phyloP scores from a whole-genome alignment of 1,139 yeast genomes.

The Saccharomycopsis crataegensis region DNA sequence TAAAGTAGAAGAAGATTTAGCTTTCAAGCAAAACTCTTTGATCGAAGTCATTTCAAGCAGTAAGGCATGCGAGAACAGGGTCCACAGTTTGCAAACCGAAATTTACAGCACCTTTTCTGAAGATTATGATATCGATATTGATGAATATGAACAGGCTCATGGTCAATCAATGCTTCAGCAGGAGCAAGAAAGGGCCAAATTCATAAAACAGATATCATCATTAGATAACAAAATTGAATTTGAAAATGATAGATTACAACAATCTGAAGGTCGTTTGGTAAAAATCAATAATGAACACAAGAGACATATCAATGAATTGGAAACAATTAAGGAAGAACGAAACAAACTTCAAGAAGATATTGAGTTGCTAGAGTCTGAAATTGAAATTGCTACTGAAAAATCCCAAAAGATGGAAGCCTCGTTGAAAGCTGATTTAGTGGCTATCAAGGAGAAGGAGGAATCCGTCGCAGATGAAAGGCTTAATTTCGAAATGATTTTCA shows the following conservation, averaged over 20 bases:
- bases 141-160: constrained; percentile 61
- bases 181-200: constrained; percentile 58
- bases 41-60: constrained; percentile 31
- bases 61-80: constrained; percentile 22
- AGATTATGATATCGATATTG: constrained; percentile 45
- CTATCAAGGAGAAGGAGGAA: constrained; percentile 26
- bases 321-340: constrained; percentile 29
- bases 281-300: constrained; percentile 32
- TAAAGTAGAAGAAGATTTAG: constrained; percentile 23
- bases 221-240: constrained; percentile 56
- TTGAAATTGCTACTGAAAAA: constrained; percentile 30
- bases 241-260: constrained; percentile 50
- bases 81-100: constrained; percentile 20
- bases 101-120: constrained; percentile 47
- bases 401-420: constrained; percentile 23
- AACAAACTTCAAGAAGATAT: constrained; percentile 24
- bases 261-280: constrained; percentile 39
- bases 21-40: neutral
- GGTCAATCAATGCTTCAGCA: constrained; percentile 55
- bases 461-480: constrained; percentile 27
- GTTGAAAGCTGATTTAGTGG: constrained; percentile 25
- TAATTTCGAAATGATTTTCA: constrained; percentile 34
- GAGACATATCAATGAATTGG: constrained; percentile 31
- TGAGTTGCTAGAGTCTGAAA: constrained; percentile 38
- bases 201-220: constrained; percentile 52